These are phyloP conservation scores for Boletus sp. DNA, from an alignment of 768 basidiomycete genomes.

Conservation along the genomic window DNA sequence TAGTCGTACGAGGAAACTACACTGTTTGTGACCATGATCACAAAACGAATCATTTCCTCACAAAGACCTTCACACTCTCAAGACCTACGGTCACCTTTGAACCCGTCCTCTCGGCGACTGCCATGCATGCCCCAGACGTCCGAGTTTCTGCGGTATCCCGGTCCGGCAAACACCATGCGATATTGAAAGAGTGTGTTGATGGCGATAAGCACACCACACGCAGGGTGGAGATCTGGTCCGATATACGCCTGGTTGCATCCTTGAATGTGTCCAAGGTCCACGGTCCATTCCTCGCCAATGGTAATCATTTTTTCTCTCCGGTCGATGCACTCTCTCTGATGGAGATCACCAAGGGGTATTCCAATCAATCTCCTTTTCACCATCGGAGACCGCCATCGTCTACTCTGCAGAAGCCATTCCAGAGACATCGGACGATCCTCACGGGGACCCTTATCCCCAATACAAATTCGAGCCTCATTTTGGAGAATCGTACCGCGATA, in stretches of 20 bases:
- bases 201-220: conserved; percentile 35
- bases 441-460: too few species aligned
- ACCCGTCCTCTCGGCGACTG: too few species aligned
- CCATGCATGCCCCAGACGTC: conserved; percentile 1
- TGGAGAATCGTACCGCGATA: conserved; percentile 53
- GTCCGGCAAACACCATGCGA: conserved; percentile 18
- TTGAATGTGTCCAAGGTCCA: conserved; percentile 39
- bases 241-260: conserved; percentile 30
- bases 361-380: background rate
- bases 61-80: too few species aligned
- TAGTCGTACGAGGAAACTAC: too few species aligned
- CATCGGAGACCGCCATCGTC: conserved; percentile 34
- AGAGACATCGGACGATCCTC: background rate
- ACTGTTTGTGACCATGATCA: too few species aligned
- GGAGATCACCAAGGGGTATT: background rate
- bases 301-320: conserved; percentile 51
- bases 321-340: conserved; percentile 25
- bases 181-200: conserved; percentile 15
- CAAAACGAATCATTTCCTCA: too few species aligned
- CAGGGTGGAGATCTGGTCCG: conserved; percentile 55
- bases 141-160: conserved; percentile 42
- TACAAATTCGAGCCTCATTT: conserved; percentile 32
- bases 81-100: conserved; percentile 17
- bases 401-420: conserved; percentile 58
- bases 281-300: conserved; percentile 43